Conservation (phyloP, 352 stramenopile species). For the Phytophthora melonis region DNA sequence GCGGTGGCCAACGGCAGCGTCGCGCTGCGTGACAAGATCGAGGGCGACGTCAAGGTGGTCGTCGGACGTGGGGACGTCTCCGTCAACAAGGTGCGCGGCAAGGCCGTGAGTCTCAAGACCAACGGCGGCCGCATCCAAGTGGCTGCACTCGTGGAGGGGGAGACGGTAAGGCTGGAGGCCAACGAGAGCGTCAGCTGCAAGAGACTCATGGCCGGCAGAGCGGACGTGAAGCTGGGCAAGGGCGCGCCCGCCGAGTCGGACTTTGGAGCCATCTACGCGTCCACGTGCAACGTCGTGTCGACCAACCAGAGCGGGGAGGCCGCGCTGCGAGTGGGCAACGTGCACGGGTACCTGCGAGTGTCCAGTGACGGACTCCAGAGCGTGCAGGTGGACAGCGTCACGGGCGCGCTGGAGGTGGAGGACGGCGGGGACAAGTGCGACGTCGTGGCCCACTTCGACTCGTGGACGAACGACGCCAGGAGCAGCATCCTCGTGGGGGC, state of each 20-base stretch:
- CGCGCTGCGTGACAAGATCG: slow-evolving; percentile 66
- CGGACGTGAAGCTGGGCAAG: slow-evolving; percentile 69
- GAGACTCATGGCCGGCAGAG: slow-evolving; percentile 62
- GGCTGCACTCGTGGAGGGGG: slow-evolving; percentile 62
- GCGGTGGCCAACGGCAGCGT: slow-evolving; percentile 58
- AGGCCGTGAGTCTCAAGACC: slow-evolving; percentile 66
- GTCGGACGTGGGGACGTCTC: slow-evolving; percentile 65
- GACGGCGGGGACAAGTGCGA: slow-evolving; percentile 66
- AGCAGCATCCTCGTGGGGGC: slow-evolving; percentile 79
- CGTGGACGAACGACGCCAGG: slow-evolving; percentile 50
- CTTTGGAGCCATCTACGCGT: slow-evolving; percentile 82
- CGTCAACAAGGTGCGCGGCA: slow-evolving; percentile 73
- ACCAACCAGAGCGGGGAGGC: slow-evolving; percentile 32
- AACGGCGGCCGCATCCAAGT: slow-evolving; percentile 66
- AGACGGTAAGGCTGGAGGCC: slow-evolving; percentile 53
- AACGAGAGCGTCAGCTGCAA: slow-evolving; percentile 63
- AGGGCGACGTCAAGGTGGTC: slow-evolving; percentile 76
- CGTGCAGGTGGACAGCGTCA: slow-evolving; percentile 72
- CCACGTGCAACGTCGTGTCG: slow-evolving; percentile 58
- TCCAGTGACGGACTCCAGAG: slow-evolving; percentile 53
- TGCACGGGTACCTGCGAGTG: slow-evolving; percentile 79
- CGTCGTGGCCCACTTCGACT: slow-evolving; percentile 80
- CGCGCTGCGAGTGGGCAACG: slow-evolving; percentile 62
- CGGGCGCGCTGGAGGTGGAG: slow-evolving; percentile 71
- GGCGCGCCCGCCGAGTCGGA: slow-evolving; percentile 32